Evolutionary conservation across 73 alveolate genomes (phyloP).

Genomic region (Paramecium biaurelia): DNA sequence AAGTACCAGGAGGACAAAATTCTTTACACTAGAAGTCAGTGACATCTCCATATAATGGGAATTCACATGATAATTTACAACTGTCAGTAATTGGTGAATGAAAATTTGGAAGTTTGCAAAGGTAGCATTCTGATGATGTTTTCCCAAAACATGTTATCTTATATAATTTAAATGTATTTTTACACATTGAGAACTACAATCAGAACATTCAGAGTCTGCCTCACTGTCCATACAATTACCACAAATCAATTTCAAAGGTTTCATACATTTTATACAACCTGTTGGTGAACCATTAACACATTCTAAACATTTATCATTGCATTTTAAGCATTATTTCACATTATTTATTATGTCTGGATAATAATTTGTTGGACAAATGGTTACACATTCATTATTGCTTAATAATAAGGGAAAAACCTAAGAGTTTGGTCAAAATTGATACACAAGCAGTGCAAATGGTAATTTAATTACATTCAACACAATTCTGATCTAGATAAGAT

Average conservation of each 20-base stretch:
- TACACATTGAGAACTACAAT: constrained; percentile 23
- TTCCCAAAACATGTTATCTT: constrained; percentile 3
- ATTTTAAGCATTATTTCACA: neutral
- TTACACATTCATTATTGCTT: neutral
- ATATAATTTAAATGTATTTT: too few species aligned
- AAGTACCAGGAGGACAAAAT: neutral
- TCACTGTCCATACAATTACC: neutral
- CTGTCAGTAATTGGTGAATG: neutral
- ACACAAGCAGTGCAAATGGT: neutral
- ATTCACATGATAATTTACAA: neutral
- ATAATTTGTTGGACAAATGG: neutral
- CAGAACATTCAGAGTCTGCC: neutral
- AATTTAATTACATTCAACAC: neutral
- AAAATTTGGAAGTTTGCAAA: neutral
- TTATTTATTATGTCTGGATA: neutral
- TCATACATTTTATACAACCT: neutral
- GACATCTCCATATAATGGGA: neutral
- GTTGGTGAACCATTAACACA: constrained; percentile 10
- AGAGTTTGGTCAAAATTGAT: neutral
- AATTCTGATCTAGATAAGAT: neutral
- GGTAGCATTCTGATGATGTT: neutral
- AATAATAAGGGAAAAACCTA: neutral
- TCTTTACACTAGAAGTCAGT: neutral
- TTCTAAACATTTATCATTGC: neutral
- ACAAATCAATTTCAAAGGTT: neutral